Conservation (phyloP, 2,329 filamentous ascomycete species). For the Orbilia brochopaga region DNA sequence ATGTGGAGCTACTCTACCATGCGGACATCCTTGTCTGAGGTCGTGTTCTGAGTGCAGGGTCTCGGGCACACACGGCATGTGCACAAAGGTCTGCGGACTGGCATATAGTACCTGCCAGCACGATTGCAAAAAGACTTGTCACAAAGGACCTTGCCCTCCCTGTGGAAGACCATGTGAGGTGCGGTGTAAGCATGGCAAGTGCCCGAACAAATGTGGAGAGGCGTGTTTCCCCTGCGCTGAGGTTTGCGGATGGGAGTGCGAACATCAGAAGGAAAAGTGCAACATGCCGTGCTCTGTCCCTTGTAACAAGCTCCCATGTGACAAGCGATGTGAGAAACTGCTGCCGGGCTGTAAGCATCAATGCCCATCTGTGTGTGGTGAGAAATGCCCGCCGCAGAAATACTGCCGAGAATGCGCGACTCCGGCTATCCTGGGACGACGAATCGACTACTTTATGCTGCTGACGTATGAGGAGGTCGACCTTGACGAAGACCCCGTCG, state of each 20-base stretch:
- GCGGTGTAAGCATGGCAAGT: constrained; percentile 65
- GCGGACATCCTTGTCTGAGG: constrained; percentile 59
- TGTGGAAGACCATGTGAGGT: constrained; percentile 65
- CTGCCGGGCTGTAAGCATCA: constrained; percentile 67
- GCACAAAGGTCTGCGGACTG: constrained; percentile 63
- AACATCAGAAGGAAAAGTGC: constrained; percentile 63
- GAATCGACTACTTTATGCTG: constrained; percentile 63
- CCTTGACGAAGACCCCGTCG: constrained; percentile 65
- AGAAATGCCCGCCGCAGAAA: constrained; percentile 63
- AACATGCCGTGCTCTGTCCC: constrained; percentile 67
- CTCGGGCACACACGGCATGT: constrained; percentile 56
- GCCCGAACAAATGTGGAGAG: constrained; percentile 65
- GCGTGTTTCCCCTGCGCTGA: constrained; percentile 69
- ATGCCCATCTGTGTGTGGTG: constrained; percentile 71
- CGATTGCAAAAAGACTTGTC: constrained; percentile 63
- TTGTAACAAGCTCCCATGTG: constrained; percentile 71
- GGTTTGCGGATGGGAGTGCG: constrained; percentile 65
- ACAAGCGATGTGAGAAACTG: constrained; percentile 64
- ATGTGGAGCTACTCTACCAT: constrained; percentile 17
- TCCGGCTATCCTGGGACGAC: constrained; percentile 59
- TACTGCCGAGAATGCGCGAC: constrained; percentile 67
- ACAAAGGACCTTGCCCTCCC: constrained; percentile 62
- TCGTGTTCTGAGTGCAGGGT: constrained; percentile 63
- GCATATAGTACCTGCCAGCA: constrained; percentile 66
- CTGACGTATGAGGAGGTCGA: constrained; percentile 63